These are phyloP conservation scores for Colletotrichum sp. DNA, from an alignment of 2,329 filamentous ascomycete species.

Conservation along the genomic window DNA sequence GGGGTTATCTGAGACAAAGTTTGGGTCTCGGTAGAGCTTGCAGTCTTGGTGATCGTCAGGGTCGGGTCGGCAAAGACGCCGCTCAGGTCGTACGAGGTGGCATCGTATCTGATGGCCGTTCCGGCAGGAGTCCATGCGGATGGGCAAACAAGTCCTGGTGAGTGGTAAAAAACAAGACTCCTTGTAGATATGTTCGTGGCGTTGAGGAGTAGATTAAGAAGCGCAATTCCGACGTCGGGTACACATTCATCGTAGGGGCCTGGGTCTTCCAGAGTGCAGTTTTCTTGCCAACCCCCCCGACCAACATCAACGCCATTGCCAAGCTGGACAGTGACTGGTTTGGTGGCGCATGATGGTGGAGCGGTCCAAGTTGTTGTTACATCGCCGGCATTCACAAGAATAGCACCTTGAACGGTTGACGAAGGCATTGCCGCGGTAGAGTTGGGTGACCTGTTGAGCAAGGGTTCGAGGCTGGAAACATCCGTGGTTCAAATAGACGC, in stretches of 20 bases:
- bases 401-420: not conserved
- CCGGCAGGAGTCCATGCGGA: not conserved
- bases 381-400: not conserved
- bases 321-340: not conserved
- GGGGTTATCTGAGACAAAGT: not conserved
- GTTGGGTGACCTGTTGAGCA: not conserved
- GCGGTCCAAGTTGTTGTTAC: not conserved
- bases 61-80: not conserved
- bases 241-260: not conserved
- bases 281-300: not conserved
- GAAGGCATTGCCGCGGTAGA: not conserved
- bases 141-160: not conserved
- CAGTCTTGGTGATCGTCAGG: not conserved
- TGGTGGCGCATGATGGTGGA: not conserved
- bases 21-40: not conserved
- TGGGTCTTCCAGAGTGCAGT: not conserved
- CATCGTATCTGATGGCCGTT: not conserved
- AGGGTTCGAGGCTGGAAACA: not conserved
- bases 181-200: not conserved
- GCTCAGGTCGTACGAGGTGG: not conserved
- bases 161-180: not conserved
- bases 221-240: not conserved
- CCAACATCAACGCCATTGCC: not conserved
- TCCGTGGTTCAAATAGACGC: not conserved
- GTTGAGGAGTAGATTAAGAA: not conserved